These are phyloP conservation scores for Pseudocercospora musae DNA, from an alignment of 2,329 filamentous ascomycete genomes.

Conservation along the genomic window DNA sequence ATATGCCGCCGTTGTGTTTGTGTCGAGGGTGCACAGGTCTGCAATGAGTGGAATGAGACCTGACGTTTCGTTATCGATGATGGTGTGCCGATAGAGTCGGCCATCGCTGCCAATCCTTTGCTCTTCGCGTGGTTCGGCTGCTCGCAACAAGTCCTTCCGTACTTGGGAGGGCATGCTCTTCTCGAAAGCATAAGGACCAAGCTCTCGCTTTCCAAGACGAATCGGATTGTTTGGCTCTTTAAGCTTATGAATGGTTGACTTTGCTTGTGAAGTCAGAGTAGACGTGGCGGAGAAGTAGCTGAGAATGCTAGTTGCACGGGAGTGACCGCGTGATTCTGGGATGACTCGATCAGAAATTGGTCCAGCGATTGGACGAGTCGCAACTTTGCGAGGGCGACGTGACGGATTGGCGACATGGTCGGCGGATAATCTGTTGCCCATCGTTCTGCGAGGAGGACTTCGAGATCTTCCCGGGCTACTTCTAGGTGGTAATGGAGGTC, in stretches of 20 bases:
- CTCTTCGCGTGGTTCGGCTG: slow-evolving; percentile 38
- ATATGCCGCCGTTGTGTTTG: slow-evolving; percentile 66
- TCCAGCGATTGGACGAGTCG: slow-evolving; percentile 2
- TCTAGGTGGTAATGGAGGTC: slow-evolving; percentile 19
- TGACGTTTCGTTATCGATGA: slow-evolving; percentile 45
- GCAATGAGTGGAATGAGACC: slow-evolving; percentile 46
- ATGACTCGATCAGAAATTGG: background rate
- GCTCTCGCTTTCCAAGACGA: slow-evolving; percentile 39
- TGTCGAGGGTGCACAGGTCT: slow-evolving; percentile 56
- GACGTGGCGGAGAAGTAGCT: slow-evolving; percentile 21
- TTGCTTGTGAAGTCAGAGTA: slow-evolving; percentile 3
- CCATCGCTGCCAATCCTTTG: slow-evolving; percentile 45
- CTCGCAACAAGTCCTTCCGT: slow-evolving; percentile 40
- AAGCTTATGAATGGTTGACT: slow-evolving; percentile 10
- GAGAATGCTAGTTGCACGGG: slow-evolving; percentile 2
- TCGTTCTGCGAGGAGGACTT: background rate
- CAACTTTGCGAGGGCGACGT: slow-evolving; percentile 9
- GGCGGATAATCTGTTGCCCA: background rate
- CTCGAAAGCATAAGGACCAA: slow-evolving; percentile 49
- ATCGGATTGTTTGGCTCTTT: slow-evolving; percentile 19
- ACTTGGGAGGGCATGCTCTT: slow-evolving; percentile 45
- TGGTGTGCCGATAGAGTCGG: slow-evolving; percentile 39
- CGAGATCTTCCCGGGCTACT: slow-evolving; percentile 9
- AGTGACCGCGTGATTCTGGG: background rate
- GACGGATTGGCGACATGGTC: background rate